These are phyloP conservation scores for Mycosarcoma maydis DNA, from an alignment of 1,284 basidiomycete species.

Conservation along the genomic window DNA sequence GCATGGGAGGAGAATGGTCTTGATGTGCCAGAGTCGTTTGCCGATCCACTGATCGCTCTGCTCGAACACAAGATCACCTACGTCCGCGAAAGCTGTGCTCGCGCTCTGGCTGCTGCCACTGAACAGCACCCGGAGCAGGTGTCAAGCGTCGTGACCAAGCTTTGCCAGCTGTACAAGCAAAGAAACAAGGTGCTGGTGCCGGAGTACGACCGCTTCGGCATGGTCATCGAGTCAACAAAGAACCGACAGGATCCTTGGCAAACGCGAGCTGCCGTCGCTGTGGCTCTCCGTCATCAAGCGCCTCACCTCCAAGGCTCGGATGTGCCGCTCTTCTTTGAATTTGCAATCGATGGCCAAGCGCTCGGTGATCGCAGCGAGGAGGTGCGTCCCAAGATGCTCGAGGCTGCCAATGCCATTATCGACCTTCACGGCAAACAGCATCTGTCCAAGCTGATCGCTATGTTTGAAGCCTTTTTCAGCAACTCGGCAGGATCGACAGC, in stretches of 20 bases:
- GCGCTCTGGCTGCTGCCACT: slow-evolving; percentile 81
- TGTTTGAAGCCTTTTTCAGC: slow-evolving; percentile 84
- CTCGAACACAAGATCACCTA: slow-evolving; percentile 83
- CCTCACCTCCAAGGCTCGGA: slow-evolving; percentile 75
- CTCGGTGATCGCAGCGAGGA: slow-evolving; percentile 85
- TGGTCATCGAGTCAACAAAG: slow-evolving; percentile 89
- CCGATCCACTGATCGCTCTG: slow-evolving; percentile 75
- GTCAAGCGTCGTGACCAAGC: slow-evolving; percentile 69
- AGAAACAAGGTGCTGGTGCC: slow-evolving; percentile 83
- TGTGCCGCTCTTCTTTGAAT: slow-evolving; percentile 83
- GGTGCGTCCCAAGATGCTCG: slow-evolving; percentile 87
- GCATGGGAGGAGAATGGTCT: slow-evolving; percentile 97
- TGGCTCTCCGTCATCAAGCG: slow-evolving; percentile 77
- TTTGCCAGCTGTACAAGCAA: slow-evolving; percentile 82
- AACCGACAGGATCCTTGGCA: slow-evolving; percentile 93
- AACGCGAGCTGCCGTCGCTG: slow-evolving; percentile 80
- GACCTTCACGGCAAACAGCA: slow-evolving; percentile 82
- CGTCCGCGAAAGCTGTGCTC: slow-evolving; percentile 79
- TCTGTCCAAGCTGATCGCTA: slow-evolving; percentile 79
- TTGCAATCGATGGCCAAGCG: slow-evolving; percentile 84
- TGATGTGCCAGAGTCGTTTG: slow-evolving; percentile 82
- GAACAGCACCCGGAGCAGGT: slow-evolving; percentile 79
- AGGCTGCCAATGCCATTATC: slow-evolving; percentile 82
- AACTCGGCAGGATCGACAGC: slow-evolving; percentile 56
- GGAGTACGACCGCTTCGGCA: slow-evolving; percentile 73